Percentiles rank a stretch among this genome's conserved stretches.
Evolutionary conservation across 768 basidiomycete genomes (phyloP).

Genomic region (Amanita subjunquillea): DNA sequence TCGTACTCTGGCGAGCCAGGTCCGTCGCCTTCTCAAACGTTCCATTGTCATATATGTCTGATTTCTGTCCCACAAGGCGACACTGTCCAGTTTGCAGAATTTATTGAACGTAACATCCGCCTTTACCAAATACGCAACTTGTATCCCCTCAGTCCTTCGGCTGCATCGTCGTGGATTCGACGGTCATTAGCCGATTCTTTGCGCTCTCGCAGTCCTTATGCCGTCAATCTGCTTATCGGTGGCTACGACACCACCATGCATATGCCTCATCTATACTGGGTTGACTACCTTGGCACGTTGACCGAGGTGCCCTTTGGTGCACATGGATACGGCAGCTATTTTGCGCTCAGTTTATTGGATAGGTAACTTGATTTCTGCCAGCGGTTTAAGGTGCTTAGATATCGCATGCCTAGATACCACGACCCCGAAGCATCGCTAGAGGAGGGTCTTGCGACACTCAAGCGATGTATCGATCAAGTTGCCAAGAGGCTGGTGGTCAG

Average conservation of each 20-base stretch:
- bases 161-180: constrained; percentile 94
- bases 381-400: neutral
- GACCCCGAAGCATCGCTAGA: constrained; percentile 78
- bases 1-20: constrained; percentile 93
- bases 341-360: constrained; percentile 86
- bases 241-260: constrained; percentile 78
- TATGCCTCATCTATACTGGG: constrained; percentile 82
- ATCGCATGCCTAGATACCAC: constrained; percentile 56
- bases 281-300: constrained; percentile 92
- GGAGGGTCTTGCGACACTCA: constrained; percentile 76
- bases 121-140: constrained; percentile 93
- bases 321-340: constrained; percentile 93
- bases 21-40: constrained; percentile 16
- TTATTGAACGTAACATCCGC: constrained; percentile 89
- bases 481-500: constrained; percentile 73
- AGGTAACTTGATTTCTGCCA: constrained; percentile 36
- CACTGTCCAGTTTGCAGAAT: constrained; percentile 95
- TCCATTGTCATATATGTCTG: neutral
- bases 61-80: constrained; percentile 48
- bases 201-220: constrained; percentile 79
- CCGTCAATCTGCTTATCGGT: constrained; percentile 87
- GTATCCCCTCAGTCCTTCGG: constrained; percentile 79
- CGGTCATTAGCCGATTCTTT: constrained; percentile 81
- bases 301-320: constrained; percentile 86
- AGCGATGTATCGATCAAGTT: constrained; percentile 84